phyloP scores from a whole-genome alignment of 208 protist genomes.

The Trypanosoma caninum region DNA sequence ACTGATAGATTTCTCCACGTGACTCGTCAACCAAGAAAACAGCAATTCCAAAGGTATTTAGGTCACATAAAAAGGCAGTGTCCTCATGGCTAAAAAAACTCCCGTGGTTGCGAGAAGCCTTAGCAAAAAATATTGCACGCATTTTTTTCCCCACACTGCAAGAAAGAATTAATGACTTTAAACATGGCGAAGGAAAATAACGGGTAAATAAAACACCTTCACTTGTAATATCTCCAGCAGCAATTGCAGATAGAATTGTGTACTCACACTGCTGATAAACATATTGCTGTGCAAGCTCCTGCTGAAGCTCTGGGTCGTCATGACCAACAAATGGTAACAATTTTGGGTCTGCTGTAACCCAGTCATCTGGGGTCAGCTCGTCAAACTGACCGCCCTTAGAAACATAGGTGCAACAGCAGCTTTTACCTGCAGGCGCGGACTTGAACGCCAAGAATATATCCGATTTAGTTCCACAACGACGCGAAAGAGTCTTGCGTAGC shows the following conservation, averaged over 20 bases:
- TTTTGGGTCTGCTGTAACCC: constrained; percentile 76
- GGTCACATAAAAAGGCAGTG: constrained; percentile 77
- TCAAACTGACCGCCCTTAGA: constrained; percentile 88
- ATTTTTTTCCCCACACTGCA: constrained; percentile 77
- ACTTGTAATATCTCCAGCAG: constrained; percentile 87
- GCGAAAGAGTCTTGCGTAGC: constrained; percentile 79
- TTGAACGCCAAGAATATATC: constrained; percentile 78
- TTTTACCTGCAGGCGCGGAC: constrained; percentile 65
- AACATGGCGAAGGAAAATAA: constrained; percentile 89
- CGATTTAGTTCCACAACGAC: constrained; percentile 50
- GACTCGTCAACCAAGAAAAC: constrained; percentile 86
- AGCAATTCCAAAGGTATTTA: constrained; percentile 84
- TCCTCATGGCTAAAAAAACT: constrained; percentile 92
- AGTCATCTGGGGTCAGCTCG: constrained; percentile 84
- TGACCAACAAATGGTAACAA: constrained; percentile 58
- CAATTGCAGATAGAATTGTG: constrained; percentile 85
- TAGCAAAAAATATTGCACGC: constrained; percentile 84
- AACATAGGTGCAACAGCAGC: constrained; percentile 78
- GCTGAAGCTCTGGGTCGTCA: constrained; percentile 71
- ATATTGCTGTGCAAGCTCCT: constrained; percentile 67
- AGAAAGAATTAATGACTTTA: constrained; percentile 90
- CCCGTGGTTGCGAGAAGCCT: constrained; percentile 70
- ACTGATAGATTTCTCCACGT: constrained; percentile 83
- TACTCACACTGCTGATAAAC: constrained; percentile 90
- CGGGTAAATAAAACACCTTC: constrained; percentile 89